These are phyloP conservation scores for Suillus lakei DNA, from an alignment of 768 basidiomycete species.

Conservation along the genomic window DNA sequence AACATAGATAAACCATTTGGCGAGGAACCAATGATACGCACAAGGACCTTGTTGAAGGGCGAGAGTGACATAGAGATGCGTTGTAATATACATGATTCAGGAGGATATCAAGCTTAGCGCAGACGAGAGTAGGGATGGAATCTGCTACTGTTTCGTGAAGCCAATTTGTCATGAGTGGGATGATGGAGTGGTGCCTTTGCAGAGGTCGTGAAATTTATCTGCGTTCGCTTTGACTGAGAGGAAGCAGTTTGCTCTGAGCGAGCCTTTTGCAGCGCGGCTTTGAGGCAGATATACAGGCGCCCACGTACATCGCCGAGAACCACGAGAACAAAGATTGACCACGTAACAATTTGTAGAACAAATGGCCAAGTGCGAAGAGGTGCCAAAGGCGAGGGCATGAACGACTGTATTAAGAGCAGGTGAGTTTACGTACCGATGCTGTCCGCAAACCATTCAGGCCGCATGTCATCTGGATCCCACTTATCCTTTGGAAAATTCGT, in stretches of 20 bases:
- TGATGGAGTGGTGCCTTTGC: conserved; percentile 20
- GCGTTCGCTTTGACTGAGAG: conserved; percentile 58
- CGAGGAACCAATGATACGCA: not conserved
- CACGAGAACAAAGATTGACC: not conserved
- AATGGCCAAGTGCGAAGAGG: conserved; percentile 8
- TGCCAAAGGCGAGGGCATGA: conserved; percentile 10
- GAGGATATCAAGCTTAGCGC: conserved; percentile 19
- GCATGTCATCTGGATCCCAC: conserved; percentile 74
- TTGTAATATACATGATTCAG: conserved; percentile 1
- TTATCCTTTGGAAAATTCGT: conserved; percentile 76
- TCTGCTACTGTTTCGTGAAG: conserved; percentile 25
- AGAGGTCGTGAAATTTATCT: conserved; percentile 63
- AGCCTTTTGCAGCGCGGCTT: conserved; percentile 67
- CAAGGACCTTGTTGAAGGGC: not conserved
- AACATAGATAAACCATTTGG: not conserved
- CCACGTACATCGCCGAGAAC: conserved; percentile 3
- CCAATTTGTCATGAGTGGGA: conserved; percentile 22
- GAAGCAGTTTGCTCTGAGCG: conserved; percentile 65
- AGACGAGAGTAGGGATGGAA: conserved; percentile 34
- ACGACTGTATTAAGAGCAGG: not conserved
- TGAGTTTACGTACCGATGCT: conserved; percentile 66
- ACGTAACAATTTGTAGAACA: conserved; percentile 9
- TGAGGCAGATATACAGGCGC: conserved; percentile 15
- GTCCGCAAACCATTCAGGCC: conserved; percentile 76
- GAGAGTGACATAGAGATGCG: not conserved